phyloP scores from a whole-genome alignment of 768 basidiomycete species.

The Pleurotus eryngii region DNA sequence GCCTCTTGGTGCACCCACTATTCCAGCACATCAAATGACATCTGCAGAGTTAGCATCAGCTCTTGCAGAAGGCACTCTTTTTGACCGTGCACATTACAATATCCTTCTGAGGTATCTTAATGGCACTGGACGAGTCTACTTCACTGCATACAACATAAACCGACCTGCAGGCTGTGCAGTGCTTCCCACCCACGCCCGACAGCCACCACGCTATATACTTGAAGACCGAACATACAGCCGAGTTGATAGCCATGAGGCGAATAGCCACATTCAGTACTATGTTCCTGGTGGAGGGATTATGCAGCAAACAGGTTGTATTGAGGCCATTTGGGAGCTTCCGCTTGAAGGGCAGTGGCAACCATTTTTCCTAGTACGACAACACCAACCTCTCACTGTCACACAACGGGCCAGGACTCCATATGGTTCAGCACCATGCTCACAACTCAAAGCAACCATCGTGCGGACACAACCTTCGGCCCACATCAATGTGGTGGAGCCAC shows the following conservation, averaged over 20 bases:
- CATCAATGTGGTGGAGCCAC: conserved; percentile 19
- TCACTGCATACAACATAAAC: conserved; percentile 9
- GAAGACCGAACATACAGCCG: conserved; percentile 18
- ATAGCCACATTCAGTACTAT: conserved; percentile 21
- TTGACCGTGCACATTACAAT: conserved; percentile 11
- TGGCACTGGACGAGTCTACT: conserved; percentile 12
- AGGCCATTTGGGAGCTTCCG: conserved; percentile 15
- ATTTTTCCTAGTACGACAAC: conserved; percentile 17
- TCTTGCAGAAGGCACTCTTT: conserved; percentile 9
- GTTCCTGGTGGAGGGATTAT: conserved; percentile 7
- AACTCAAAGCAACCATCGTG: conserved; percentile 9
- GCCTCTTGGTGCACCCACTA: background rate
- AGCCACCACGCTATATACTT: conserved; percentile 9
- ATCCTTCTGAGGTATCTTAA: conserved; percentile 16
- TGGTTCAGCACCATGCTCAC: background rate
- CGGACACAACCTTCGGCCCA: conserved; percentile 10
- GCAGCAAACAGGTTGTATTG: conserved; percentile 16
- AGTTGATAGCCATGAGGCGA: conserved; percentile 14
- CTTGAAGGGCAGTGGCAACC: conserved; percentile 16
- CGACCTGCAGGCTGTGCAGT: conserved; percentile 6
- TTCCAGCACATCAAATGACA: background rate
- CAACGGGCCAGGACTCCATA: conserved; percentile 17
- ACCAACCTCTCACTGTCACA: conserved; percentile 10
- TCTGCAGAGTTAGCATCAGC: background rate
- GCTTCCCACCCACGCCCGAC: conserved; percentile 14